These are phyloP conservation scores for Plasmodium chabaudi DNA, from an alignment of 169 alveolate genomes.

Conservation along the genomic window DNA sequence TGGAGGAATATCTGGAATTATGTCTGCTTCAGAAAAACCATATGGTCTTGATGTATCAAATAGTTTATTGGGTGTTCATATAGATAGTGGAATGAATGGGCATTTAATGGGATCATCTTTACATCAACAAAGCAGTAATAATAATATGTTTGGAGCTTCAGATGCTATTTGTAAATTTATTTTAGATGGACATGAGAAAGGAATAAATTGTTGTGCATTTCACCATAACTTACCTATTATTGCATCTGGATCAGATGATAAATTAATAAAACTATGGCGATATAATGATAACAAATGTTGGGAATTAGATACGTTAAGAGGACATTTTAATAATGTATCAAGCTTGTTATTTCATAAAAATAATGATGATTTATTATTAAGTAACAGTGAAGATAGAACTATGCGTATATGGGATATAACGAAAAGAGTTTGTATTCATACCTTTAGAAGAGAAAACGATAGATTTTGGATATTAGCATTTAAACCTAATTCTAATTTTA, in stretches of 20 bases:
- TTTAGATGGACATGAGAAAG: conserved; percentile 97
- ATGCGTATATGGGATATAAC: conserved; percentile 95
- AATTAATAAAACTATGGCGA: conserved; percentile 95
- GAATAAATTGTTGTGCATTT: conserved; percentile 97
- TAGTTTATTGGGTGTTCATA: not conserved
- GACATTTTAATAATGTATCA: conserved; percentile 96
- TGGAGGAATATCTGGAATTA: not conserved
- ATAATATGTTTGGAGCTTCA: conserved; percentile 74
- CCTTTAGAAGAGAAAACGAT: conserved; percentile 93
- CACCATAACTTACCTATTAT: conserved; percentile 91
- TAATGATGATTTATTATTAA: conserved; percentile 89
- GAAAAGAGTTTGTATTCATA: conserved; percentile 91
- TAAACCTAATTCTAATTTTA: conserved; percentile 90
- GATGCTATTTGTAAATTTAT: conserved; percentile 89
- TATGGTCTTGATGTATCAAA: conserved; percentile 32
- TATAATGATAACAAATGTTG: conserved; percentile 92
- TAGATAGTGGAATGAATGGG: not conserved
- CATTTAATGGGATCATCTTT: not conserved
- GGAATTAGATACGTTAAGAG: conserved; percentile 95
- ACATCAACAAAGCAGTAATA: conserved; percentile 1
- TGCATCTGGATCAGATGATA: conserved; percentile 96
- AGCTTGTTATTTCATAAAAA: conserved; percentile 94
- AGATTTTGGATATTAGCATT: conserved; percentile 94
- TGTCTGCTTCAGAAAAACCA: conserved; percentile 22
- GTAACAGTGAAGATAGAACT: conserved; percentile 96